Percentiles rank a stretch among this genome's conserved stretches.
Evolutionary conservation across 768 basidiomycete genomes (phyloP).

Genomic region (Lactifluus pinguis): DNA sequence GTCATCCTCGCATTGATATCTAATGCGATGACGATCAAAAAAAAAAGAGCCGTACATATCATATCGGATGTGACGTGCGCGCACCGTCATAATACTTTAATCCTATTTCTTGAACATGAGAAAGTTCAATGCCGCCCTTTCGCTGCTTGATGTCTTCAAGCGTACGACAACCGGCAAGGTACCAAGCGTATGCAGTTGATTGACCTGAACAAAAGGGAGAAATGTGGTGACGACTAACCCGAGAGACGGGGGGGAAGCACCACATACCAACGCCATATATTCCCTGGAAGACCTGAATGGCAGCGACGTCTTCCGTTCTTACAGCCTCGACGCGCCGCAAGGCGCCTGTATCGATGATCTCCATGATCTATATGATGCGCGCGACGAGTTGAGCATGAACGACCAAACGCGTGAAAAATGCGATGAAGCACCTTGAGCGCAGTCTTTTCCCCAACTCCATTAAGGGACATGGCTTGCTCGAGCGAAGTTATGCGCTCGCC

Average conservation of each 20-base stretch:
- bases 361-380: conserved; percentile 50
- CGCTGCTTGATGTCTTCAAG: conserved; percentile 61
- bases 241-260: not conserved
- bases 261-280: conserved; percentile 80
- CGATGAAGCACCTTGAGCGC: conserved; percentile 47
- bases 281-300: conserved; percentile 54
- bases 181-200: conserved; percentile 64
- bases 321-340: conserved; percentile 61
- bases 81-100: conserved; percentile 61
- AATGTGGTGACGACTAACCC: not conserved
- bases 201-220: conserved; percentile 35
- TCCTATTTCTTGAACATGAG: conserved; percentile 55
- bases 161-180: conserved; percentile 62
- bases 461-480: conserved; percentile 50
- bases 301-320: conserved; percentile 51
- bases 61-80: conserved; percentile 6
- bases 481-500: conserved; percentile 49
- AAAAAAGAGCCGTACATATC: not conserved
- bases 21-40: conserved; percentile 3
- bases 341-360: conserved; percentile 69
- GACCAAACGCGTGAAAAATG: not conserved
- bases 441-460: conserved; percentile 65
- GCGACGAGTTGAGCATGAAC: not conserved
- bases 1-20: conserved; percentile 87
- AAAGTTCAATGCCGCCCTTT: conserved; percentile 54